Base-by-base conservation (phyloP, 495 filamentous ascomycete species). In the Neurospora sp. region DNA sequence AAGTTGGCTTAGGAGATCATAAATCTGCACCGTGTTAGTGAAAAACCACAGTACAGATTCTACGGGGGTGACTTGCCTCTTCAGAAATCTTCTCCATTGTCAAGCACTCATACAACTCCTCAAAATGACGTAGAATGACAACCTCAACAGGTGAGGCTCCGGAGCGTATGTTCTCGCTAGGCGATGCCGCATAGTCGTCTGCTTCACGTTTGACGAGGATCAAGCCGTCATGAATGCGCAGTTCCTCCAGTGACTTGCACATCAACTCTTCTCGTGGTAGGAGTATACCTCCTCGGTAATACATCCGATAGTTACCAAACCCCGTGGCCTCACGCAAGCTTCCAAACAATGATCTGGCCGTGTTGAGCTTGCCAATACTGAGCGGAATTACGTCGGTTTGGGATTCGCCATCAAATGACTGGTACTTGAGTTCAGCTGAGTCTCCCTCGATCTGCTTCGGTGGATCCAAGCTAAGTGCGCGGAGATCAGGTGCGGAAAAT, bases 121-220 rank as follows among this genome's bases (percentile, higher is more conserved):
- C 88, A 78, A 97, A 97, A 80, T 97, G 93, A 71, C 90, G 88
- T 71, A 97, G 81, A 27, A 98, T 89, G 73, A 94, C 92, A 16
- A 85, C 83, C 74, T 97, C 92, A 8, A 94, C 84, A 16, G 82
- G 82, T 14, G 85, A 85, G n/a, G 83, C 81, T 3, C 81, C 83
- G 27, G 81, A 79, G 40, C 80, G 81, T 65, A 65, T 65, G 81
- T 73, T 40, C 77, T 78, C 20, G 72, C 72, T 17, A 17, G 80
- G 78, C 53, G 79, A 77, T 12, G 75, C 75, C 8, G 77, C 76
- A 12, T 74, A 53, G 20, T 84, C 82, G n/a, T 84, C 82, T 16
- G 78, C 75, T 42, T 85, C 84, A 35, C 79, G 80, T 69, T 83
- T 85, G 40, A 88, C 83, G 27, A 94, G 84, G 3, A 94, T 82